A percentile compares a stretch with the other conserved stretches of the same genome.
phyloP scores from a whole-genome alignment of 2,329 filamentous ascomycete genomes.

The Sphaceloma murrayae region DNA sequence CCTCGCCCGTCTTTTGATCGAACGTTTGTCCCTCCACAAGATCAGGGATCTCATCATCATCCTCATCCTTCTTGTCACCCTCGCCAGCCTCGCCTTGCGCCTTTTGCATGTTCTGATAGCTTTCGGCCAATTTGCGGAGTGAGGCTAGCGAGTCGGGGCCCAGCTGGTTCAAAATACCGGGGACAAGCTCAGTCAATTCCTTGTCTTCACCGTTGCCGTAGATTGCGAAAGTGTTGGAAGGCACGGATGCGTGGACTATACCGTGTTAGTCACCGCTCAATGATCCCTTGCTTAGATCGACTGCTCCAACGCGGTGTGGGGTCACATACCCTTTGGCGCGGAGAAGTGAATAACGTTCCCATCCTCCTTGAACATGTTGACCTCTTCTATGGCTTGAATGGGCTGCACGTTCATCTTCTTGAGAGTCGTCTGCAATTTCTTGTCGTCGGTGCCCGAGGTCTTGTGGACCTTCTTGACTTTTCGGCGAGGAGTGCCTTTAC shows the following conservation, averaged over 20 bases:
- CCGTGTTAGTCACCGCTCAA: not conserved
- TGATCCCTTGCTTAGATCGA: too few relatives aligned
- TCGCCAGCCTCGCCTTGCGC: conserved; percentile 69
- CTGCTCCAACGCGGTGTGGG: not conserved
- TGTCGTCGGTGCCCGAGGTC: conserved; percentile 90
- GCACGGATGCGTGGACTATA: conserved; percentile 88
- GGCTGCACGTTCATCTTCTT: conserved; percentile 99
- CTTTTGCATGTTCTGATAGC: conserved; percentile 99
- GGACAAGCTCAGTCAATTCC: conserved; percentile 98
- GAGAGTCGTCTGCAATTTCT: conserved; percentile 93
- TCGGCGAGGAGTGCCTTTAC: conserved; percentile 95
- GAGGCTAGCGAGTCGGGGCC: conserved; percentile 96
- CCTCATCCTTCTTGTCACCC: conserved; percentile 53
- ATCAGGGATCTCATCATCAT: conserved; percentile 83
- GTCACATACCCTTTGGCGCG: conserved; percentile 78
- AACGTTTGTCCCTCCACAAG: conserved; percentile 97
- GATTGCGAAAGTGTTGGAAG: conserved; percentile 98
- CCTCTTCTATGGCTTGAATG: conserved; percentile 98
- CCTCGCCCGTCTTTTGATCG: conserved; percentile 42
- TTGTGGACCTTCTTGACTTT: conserved; percentile 98
- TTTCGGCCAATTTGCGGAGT: conserved; percentile 96
- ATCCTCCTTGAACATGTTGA: conserved; percentile 99
- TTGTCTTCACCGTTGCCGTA: conserved; percentile 99
- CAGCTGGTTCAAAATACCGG: conserved; percentile 98
- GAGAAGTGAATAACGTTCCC: conserved; percentile 99